These are phyloP conservation scores for Pouteria campechiana DNA, from an alignment of 179 eudicot genomes.

Conservation along the genomic window DNA sequence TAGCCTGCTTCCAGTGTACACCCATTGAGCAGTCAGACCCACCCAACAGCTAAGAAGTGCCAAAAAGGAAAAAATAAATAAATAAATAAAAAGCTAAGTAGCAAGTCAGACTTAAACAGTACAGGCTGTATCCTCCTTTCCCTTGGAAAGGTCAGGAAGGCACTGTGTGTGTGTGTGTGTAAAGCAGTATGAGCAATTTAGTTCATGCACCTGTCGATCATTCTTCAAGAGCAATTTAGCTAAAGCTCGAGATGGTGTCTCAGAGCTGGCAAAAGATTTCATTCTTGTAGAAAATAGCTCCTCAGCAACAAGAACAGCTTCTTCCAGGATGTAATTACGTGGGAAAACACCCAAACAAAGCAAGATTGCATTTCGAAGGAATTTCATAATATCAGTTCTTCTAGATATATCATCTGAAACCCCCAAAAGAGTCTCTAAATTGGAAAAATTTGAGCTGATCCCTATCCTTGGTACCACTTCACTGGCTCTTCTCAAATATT, in stretches of 20 bases:
- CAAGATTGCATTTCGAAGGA: conserved; percentile 71
- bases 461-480: conserved; percentile 18
- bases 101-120: no score
- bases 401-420: conserved; percentile 24
- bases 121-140: no score
- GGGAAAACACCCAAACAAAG: conserved; percentile 64
- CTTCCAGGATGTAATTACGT: conserved; percentile 61
- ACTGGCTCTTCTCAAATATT: conserved; percentile 35
- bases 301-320: conserved; percentile 79
- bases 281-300: conserved; percentile 44
- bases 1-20: no score
- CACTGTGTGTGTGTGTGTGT: no score
- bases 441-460: conserved; percentile 15
- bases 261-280: conserved; percentile 22
- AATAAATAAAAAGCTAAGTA: background rate
- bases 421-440: conserved; percentile 37
- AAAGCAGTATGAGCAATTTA: background rate
- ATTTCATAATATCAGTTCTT: conserved; percentile 60
- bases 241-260: conserved; percentile 75
- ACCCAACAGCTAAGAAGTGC: no score
- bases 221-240: conserved; percentile 77
- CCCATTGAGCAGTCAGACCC: no score
- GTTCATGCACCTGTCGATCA: conserved; percentile 72
- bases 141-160: no score
- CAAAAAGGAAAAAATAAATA: background rate